Percentiles rank a stretch among this genome's conserved stretches.
Conservation (phyloP, 2,329 filamentous ascomycete genomes). For the Dothidotthia symphoricarpi region DNA sequence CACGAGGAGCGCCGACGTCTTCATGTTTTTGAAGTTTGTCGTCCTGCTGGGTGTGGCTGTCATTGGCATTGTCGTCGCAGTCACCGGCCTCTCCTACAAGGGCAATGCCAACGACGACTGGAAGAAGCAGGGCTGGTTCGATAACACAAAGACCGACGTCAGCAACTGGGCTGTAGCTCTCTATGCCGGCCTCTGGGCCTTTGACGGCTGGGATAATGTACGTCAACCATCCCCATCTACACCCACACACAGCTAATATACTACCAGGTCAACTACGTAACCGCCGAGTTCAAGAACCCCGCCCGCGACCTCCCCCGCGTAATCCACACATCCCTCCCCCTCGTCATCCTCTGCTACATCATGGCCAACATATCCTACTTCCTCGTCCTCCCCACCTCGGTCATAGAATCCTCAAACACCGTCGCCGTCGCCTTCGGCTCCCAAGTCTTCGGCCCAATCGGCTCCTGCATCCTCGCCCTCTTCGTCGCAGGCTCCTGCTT, state of each 20-base stretch:
- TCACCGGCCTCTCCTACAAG: conserved; percentile 76
- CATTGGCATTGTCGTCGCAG: conserved; percentile 82
- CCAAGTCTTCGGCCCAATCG: conserved; percentile 82
- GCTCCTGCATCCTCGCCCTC: conserved; percentile 79
- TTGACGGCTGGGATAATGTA: conserved; percentile 98
- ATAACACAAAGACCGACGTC: conserved; percentile 73
- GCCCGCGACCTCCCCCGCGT: conserved; percentile 85
- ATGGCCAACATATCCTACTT: conserved; percentile 93
- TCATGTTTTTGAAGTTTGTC: conserved; percentile 97
- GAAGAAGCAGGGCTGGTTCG: conserved; percentile 87
- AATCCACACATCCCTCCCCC: conserved; percentile 92
- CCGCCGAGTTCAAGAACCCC: conserved; percentile 93
- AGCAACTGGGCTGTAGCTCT: conserved; percentile 91
- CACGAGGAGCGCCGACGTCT: conserved; percentile 81
- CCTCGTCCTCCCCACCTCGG: conserved; percentile 77
- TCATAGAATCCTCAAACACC: conserved; percentile 86
- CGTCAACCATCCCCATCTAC: conserved; percentile 40
- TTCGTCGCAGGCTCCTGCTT: conserved; percentile 91
- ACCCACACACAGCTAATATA: conserved; percentile 15
- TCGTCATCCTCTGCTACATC: conserved; percentile 87
- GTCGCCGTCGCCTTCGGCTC: conserved; percentile 92
- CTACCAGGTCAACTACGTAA: conserved; percentile 87
- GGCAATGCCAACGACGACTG: conserved; percentile 77
- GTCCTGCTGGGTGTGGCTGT: conserved; percentile 83
- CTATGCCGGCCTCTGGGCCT: conserved; percentile 96